Base-by-base conservation (phyloP, 1,284 basidiomycete genomes). In the Irpex rosettiformis region DNA sequence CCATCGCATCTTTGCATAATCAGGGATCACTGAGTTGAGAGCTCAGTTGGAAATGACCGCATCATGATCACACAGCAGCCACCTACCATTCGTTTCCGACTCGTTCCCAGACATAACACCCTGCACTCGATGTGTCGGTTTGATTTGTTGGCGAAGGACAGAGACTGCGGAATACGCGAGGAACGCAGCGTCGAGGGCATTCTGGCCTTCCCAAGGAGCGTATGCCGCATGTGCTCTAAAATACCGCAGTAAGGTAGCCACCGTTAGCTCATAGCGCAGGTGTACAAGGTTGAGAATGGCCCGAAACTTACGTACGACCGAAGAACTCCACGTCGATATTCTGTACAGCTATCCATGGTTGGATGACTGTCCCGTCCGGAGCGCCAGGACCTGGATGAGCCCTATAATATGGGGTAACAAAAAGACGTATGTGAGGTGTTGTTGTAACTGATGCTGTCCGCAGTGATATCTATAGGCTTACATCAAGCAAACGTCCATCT, bases 181-280 rank as follows among this genome's bases (percentile, higher is more conserved):
- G 65, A 93, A 88, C 1, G 89, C 92, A 0, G 91, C 93, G 70
- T 94, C 93, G 45, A 92, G 81, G 3, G 93, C 92, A 68, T 94
- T 94, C 59, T 82, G 80, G 24, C 88, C 93, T 72, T 93, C 89
- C 91, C 91, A 93, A 16, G 89, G 91, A 2, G 87, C 80, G 33
- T 79, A 81, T 27, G 83, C 86, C 11, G 90, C 91, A 68, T 93
- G 90, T 21, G 89, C 85, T 48, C 89, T 89, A 62, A 45, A 21
- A 45, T n/a, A 18, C 13, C 43, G 21, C 37, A 56, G 56, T 25
- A 16, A 57, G 30, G 7, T 13, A 16, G 40, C 21, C 25, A 18
- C 27, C 51, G 16, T 18, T 11, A 24, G 37, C 18, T 3, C 25
- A 11, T 22, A 47, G 4, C 33, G 43, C 16, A 30, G n/a, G 13